These are phyloP conservation scores for Kalmanozyma brasiliensis DNA, from an alignment of 1,284 basidiomycete species.

Conservation along the genomic window DNA sequence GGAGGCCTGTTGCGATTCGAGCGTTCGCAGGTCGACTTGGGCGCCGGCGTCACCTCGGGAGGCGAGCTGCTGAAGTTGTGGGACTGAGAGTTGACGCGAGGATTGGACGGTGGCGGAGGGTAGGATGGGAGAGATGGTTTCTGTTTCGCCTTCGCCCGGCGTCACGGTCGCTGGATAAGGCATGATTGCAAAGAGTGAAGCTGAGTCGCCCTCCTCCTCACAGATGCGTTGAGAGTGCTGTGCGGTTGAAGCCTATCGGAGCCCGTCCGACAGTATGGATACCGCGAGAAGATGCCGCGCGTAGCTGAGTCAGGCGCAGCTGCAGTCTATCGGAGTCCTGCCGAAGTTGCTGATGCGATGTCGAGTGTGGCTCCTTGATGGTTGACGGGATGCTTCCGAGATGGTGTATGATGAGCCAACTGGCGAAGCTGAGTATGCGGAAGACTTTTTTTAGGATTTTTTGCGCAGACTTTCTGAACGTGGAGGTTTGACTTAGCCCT, in stretches of 20 bases:
- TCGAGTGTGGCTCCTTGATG: too few species aligned
- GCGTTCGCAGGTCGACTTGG: constrained; percentile 31
- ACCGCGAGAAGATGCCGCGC: too few species aligned
- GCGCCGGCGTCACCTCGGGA: constrained; percentile 36
- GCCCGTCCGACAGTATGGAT: too few species aligned
- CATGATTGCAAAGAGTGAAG: too few species aligned
- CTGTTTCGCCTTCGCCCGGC: constrained; percentile 52
- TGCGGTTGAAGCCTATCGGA: too few species aligned
- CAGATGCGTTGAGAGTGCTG: too few species aligned
- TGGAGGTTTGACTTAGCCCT: constrained; percentile 10
- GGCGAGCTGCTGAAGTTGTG: constrained; percentile 23
- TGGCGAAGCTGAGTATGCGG: constrained; percentile 1
- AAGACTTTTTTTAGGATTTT: background rate
- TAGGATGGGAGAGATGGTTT: constrained; percentile 35
- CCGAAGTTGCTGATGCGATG: too few species aligned
- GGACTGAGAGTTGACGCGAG: constrained; percentile 6
- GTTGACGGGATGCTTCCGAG: background rate
- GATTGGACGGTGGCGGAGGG: constrained; percentile 32
- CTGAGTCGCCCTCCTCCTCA: too few species aligned
- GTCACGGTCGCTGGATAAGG: constrained; percentile 44
- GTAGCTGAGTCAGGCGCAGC: too few species aligned
- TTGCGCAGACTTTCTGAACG: background rate
- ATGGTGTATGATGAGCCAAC: too few species aligned
- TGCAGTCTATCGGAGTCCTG: too few species aligned
- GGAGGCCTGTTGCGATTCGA: constrained; percentile 19